These are phyloP conservation scores for Ceratobasidium sp. DNA, from an alignment of 1,284 basidiomycete species.

Conservation along the genomic window DNA sequence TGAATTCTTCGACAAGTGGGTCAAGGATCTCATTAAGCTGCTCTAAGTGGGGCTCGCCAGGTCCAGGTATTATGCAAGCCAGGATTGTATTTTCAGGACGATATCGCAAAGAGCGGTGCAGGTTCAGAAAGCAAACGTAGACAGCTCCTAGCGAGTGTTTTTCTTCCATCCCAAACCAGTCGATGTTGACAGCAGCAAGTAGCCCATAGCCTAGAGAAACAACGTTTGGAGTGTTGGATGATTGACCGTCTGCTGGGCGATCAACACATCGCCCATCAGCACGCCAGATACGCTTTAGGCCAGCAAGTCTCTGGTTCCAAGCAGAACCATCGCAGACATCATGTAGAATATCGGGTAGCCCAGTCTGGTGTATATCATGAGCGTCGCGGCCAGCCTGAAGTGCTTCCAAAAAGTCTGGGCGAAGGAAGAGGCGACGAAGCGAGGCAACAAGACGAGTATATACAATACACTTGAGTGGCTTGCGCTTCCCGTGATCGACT, in stretches of 20 bases:
- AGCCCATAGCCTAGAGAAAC: conserved; percentile 20
- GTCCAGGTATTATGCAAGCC: conserved; percentile 14
- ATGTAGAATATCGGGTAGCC: not conserved
- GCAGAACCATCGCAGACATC: conserved; percentile 8
- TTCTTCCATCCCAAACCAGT: conserved; percentile 10
- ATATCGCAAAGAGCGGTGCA: not conserved
- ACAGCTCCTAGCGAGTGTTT: conserved; percentile 13
- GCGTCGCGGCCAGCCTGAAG: not conserved
- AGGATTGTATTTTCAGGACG: conserved; percentile 11
- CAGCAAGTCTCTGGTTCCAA: not conserved
- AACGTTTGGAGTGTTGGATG: not conserved
- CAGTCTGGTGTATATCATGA: not conserved
- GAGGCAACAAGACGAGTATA: not conserved
- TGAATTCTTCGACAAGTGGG: not conserved
- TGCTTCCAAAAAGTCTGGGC: not conserved
- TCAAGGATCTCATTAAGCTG: conserved; percentile 14
- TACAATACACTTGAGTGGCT: not conserved
- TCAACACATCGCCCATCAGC: not conserved
- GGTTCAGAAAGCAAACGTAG: not conserved
- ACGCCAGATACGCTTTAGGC: not conserved
- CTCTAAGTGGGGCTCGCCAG: conserved; percentile 6
- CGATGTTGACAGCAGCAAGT: conserved; percentile 9
- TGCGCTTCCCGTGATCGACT: not conserved
- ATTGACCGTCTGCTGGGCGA: not conserved
- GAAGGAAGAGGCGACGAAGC: not conserved